A percentile compares a stretch with the other conserved stretches of the same genome.
Evolutionary conservation across 176 grass and related monocot genomes (phyloP).

Genomic region (Cenchrus fungigraminus): DNA sequence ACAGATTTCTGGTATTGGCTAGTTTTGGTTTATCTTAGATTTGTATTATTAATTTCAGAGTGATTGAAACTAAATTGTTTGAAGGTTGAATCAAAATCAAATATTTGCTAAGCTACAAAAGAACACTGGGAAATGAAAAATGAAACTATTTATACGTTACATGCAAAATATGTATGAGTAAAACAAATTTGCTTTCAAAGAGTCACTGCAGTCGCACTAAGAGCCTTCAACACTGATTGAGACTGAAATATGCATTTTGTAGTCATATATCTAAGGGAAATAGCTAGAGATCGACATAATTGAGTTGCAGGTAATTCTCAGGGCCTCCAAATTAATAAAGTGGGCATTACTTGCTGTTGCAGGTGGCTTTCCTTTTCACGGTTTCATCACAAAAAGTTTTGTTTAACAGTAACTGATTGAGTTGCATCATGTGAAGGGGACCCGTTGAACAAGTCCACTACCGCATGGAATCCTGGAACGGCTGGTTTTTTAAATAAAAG

Average conservation of each 20-base stretch:
- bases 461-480: background rate
- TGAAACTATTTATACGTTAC: background rate
- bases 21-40: background rate
- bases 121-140: background rate
- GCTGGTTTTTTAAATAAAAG: background rate
- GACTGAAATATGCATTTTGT: background rate
- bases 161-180: background rate
- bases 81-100: background rate
- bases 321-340: background rate
- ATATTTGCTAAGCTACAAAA: background rate
- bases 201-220: background rate
- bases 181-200: background rate
- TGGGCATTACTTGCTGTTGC: background rate
- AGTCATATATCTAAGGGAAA: too few species aligned
- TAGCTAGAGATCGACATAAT: background rate
- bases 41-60: background rate
- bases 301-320: conserved; percentile 15
- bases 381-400: conserved; percentile 9
- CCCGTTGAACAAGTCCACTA: background rate
- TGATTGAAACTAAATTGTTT: background rate
- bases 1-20: background rate
- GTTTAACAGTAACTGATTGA: background rate
- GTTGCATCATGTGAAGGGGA: background rate
- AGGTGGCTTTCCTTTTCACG: background rate
- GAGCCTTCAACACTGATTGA: background rate